A percentile compares a stretch with the other conserved stretches of the same genome.
phyloP scores from a whole-genome alignment of 305 asterid species.

The Euphrasia arctica region DNA sequence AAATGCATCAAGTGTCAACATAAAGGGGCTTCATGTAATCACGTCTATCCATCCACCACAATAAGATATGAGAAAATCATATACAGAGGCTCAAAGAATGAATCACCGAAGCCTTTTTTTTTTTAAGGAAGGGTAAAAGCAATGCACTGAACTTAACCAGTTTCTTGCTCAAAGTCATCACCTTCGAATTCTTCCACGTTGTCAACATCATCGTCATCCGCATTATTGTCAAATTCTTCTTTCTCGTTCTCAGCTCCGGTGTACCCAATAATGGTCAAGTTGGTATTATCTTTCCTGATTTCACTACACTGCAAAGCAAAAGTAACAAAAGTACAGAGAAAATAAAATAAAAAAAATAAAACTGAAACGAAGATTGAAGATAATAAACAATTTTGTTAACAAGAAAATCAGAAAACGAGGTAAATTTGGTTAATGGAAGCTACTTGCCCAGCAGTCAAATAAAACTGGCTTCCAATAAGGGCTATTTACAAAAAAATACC shows the following conservation, averaged over 20 bases:
- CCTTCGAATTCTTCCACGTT: conserved; percentile 94
- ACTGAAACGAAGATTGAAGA: background rate
- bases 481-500: too few relatives aligned
- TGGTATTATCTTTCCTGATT: conserved; percentile 68
- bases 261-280: conserved; percentile 62
- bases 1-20: too few relatives aligned
- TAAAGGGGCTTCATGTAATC: too few relatives aligned
- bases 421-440: background rate
- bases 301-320: conserved; percentile 54
- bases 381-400: background rate
- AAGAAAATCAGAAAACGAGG: background rate
- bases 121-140: background rate
- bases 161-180: conserved; percentile 94
- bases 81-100: background rate
- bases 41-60: background rate
- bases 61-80: too few relatives aligned
- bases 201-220: conserved; percentile 86
- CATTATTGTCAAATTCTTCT: conserved; percentile 85
- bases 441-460: background rate
- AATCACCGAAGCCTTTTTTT: background rate
- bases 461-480: too few relatives aligned
- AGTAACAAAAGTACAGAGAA: background rate
- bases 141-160: conserved; percentile 38
- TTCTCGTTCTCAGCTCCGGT: conserved; percentile 67
- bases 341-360: conserved; percentile 6